Evolutionary conservation across 176 grass and related monocot species (phyloP), one percentile per base, ranked within the genome.

Genomic region (Themeda triandra): DNA sequence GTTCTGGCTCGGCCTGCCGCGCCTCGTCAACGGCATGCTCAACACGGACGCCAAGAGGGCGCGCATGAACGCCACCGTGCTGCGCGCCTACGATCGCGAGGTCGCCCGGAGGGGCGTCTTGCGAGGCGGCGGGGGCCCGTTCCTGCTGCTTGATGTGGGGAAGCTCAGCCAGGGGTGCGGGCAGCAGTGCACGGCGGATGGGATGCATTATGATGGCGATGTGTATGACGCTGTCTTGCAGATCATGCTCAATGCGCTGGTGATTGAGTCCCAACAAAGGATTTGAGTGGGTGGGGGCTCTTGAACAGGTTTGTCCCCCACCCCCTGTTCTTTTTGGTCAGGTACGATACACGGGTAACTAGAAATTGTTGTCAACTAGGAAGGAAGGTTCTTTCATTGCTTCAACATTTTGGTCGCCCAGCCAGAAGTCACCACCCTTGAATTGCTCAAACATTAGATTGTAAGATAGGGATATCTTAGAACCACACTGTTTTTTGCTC

Each of bases 1-100:
- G 90, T 98, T 98, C 87, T 98, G 95, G 95, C 79, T 95, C 9
- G 92, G 95, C 53, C 25, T 95, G 83, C 95, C 95, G 10, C 74
- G 46, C 19, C 88, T 98, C 13, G 81, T 98, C 15, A 95, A 91
- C 49, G 76, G 78, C 40, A 91, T 88, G 86, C 89, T 98, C 87
- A 98, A 98, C 76, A 95, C 95, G 4, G 86, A 95, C 9, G 92
- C 91, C 71, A 98, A 98, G 87, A 95, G 71, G 58, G 85, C 45
- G 21, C 91, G 71, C 78, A 98, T 98, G 95, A 98, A 92, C 63
- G 60, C 39, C 33, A 91, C 88, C 15, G 66, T 93, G 33, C 86
- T 94, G 64, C 86, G 66, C 44, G 82, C 86, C 30, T 98, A 98
- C 27, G 82, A 98, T 49, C 80, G 30, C 5, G 92, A 95, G 84